These are phyloP conservation scores for Trametes versicolor DNA, from an alignment of 1,284 basidiomycete genomes.

Conservation along the genomic window DNA sequence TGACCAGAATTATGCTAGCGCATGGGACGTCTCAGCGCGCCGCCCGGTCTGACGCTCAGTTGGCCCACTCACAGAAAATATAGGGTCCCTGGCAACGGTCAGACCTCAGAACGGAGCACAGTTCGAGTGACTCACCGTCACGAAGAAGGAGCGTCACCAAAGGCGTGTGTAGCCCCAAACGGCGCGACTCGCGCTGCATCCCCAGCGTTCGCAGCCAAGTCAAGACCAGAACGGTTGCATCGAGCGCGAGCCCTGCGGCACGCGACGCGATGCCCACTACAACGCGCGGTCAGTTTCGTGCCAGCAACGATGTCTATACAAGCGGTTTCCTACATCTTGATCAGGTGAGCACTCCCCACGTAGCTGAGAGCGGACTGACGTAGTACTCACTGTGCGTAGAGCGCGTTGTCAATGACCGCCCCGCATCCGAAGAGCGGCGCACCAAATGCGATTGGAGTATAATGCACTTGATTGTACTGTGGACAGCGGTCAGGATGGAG, in stretches of 20 bases:
- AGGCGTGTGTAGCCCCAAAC: constrained; percentile 30
- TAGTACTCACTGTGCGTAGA: constrained; percentile 2
- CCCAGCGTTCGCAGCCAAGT: constrained; percentile 39
- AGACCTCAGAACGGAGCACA: neutral
- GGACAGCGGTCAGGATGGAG: neutral
- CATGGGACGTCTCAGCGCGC: neutral
- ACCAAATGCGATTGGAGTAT: constrained; percentile 35
- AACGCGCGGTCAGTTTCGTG: neutral
- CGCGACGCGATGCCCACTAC: constrained; percentile 25
- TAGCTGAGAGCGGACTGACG: no score
- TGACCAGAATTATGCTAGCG: constrained; percentile 27
- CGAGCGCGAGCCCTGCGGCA: constrained; percentile 17
- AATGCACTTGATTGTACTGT: constrained; percentile 32
- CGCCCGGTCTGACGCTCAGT: neutral
- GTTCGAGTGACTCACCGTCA: constrained; percentile 33
- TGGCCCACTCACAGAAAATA: constrained; percentile 32
- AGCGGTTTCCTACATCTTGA: neutral
- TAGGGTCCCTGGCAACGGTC: constrained; percentile 28
- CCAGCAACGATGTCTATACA: neutral
- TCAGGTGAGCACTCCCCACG: neutral
- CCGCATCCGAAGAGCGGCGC: constrained; percentile 36
- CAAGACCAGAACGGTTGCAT: constrained; percentile 30
- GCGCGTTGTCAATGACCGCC: constrained; percentile 1
- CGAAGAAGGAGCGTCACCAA: constrained; percentile 33
- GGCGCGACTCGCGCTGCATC: constrained; percentile 32